Base-by-base conservation (phyloP, 2,329 filamentous ascomycete species). In the Fusarium liriodendri region DNA sequence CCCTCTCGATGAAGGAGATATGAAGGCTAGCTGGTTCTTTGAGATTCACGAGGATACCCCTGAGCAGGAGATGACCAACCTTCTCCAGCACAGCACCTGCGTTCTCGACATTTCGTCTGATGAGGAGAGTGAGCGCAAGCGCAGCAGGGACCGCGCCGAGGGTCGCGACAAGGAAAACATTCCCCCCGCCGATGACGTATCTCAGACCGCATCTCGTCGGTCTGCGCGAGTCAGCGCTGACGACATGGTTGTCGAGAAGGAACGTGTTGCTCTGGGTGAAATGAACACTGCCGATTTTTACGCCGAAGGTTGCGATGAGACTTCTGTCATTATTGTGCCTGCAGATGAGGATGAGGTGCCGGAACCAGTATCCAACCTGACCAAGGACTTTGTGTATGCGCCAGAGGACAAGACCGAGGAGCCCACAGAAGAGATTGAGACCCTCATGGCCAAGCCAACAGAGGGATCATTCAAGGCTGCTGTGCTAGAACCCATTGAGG, bases 21-120 rank as follows among this genome's bases (percentile, higher is more conserved):
- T 88, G 77, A 89, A 93, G 79, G 87, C 90, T 37, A 88, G 88
- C 67, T 98, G 95, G 95, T 93, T 93, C 85, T 98, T 99, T 80
- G 93, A 96, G 68, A 98, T 99, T 79, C 92, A 98, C 80, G 94
- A 98, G 80, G 96, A 99, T 82, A 95, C 94, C 0, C 90, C 93
- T 9, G 94, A 98, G 80, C 94, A 98, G 80, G 93, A 97, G 80
- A 94, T 97, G 83, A 94, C 95, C 77, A 98, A 97, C 79, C 86
- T 98, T 42, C 94, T 98, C 84, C 94, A 98, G 83, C 96, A 98
- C 85, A 93, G 93, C 65, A 96, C 96, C 9, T 92, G 93, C 73
- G 91, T 93, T 0, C 89, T 98, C 5, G 96, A 98, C 80, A 95
- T 98, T 79, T 95, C 91, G 75, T 95, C 94, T 25, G 95, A 98